Base-by-base conservation (phyloP, 2,329 filamentous ascomycete genomes). In the Fusarium pseudoanthophilum region DNA sequence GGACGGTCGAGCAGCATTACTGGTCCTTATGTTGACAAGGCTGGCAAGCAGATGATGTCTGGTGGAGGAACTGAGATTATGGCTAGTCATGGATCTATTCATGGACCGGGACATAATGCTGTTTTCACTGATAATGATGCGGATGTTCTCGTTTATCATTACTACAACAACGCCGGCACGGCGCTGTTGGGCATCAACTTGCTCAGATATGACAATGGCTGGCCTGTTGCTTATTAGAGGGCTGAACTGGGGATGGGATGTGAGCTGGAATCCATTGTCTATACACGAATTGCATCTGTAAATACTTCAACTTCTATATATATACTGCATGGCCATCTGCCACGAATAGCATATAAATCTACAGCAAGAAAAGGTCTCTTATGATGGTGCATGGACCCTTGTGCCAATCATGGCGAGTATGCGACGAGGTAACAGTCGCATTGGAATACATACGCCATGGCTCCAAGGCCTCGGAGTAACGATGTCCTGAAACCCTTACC, bases 101-200 rank as follows among this genome's bases (percentile, higher is more conserved):
- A 80, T n/a, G 79, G 79, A 7, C 79, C 79, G 10, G 79, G 79
- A 2, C 79, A 80, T 51, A 78, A 79, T 7, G 73, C 79, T 36
- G 78, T 80, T 18, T 80, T 80, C 15, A 75, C 79, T 7, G 79
- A 80, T n/a, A 51, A 13, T 3, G 79, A 80, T 64, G 79, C 67
- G 2, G 79, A 80, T 60, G 79, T 80, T 3, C 64, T 80, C 13
- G 77, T 79, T 5, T 80, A 80, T 59, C 79, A 80, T 24, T 80
- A 81, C 55, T 80, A 80, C 55, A 62, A 70, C 30, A 61, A 76
- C 34, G 67, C 64, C 13, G 78, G 78, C 16, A 60, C 62, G 53
- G 74, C 79, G 14, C 72, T 71, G 16, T 20, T 80, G 40, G 79
- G 79, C 34, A 80, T 80, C 36, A 80, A 80, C 67, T 77, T 79